Base-by-base conservation (phyloP, 257 asterid genomes). In the Petunia secreta region DNA sequence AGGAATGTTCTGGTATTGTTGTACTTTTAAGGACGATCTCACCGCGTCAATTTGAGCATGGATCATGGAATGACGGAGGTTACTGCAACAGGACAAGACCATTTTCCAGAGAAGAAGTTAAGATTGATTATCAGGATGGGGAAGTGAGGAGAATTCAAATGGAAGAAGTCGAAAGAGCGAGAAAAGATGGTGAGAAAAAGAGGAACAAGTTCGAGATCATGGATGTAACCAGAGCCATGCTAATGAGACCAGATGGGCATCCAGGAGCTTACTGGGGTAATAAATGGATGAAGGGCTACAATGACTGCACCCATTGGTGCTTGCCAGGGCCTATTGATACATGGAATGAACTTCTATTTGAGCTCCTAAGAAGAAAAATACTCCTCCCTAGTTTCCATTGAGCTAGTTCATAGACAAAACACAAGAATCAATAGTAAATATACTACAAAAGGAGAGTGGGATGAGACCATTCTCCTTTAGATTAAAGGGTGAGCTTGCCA, bases 261-360 rank as follows among this genome's bases (percentile, higher is more conserved):
- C 92, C 90, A 2, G 90, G 86, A 9, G 46, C 82, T 4, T 64
- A 82, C 54, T 84, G 90, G 85, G 85, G 88, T 0, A 83, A 82
- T 43, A 73, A 77, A 59, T 84, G 85, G 85, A 85, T 75, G 85
- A 82, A 83, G 43, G 89, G 89, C 3, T 87, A 80, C 14, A 90
- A 82, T 64, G 94, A 90, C 39, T 89, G 93, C 75, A 71, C 86
- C 4, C 93, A 86, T 50, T 89, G 91, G 91, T 88, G 91, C 66
- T 59, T 86, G 71, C 93, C 91, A 1, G 93, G 93, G 10, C 90
- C 91, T 0, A 81, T 88, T 48, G 91, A 90, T 80, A 34, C 80
- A 0, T 88, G 91, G 93, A 88, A 84, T 8, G 81, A 88, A 7
- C 58, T 90, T 53, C 59, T 88, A 77, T 74, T 82, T 43, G 87